These are phyloP conservation scores for Yamadazyma nakazawae DNA, from an alignment of 805 yeast genomes.

Conservation along the genomic window DNA sequence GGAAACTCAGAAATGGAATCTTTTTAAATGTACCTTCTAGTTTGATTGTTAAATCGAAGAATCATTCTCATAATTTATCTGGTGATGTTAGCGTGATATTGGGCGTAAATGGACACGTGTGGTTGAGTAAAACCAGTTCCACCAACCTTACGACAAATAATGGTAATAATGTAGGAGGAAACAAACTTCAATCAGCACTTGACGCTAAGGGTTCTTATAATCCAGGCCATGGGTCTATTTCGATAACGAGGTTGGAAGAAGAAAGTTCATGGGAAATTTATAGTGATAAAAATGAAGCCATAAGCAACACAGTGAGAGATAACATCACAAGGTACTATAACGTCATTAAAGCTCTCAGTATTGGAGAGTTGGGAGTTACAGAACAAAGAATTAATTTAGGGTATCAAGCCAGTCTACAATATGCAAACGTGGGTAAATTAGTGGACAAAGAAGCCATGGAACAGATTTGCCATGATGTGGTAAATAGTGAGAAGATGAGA, in stretches of 20 bases:
- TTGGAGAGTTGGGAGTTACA: constrained; percentile 81
- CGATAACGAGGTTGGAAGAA: constrained; percentile 84
- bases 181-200: constrained; percentile 39
- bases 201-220: constrained; percentile 39
- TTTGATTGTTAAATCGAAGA: constrained; percentile 77
- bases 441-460: constrained; percentile 73
- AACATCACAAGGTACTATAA: constrained; percentile 84
- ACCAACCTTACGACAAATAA: constrained; percentile 10
- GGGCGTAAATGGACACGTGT: constrained; percentile 92
- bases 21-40: constrained; percentile 80
- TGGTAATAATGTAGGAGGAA: constrained; percentile 21
- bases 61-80: constrained; percentile 85
- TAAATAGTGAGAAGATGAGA: constrained; percentile 72
- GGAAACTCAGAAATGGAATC: constrained; percentile 89
- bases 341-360: constrained; percentile 77
- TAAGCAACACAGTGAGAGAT: constrained; percentile 57
- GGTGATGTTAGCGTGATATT: constrained; percentile 89
- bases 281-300: constrained; percentile 80
- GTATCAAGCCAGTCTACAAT: constrained; percentile 86
- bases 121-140: constrained; percentile 73
- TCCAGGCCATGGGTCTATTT: constrained; percentile 57
- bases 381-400: constrained; percentile 76
- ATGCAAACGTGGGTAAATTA: constrained; percentile 63
- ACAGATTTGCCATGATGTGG: constrained; percentile 66
- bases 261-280: constrained; percentile 95